Evolutionary conservation across 2,329 filamentous ascomycete species (phyloP), one percentile per base, ranked within the genome.

Genomic region (Pestalotiopsis sp.): DNA sequence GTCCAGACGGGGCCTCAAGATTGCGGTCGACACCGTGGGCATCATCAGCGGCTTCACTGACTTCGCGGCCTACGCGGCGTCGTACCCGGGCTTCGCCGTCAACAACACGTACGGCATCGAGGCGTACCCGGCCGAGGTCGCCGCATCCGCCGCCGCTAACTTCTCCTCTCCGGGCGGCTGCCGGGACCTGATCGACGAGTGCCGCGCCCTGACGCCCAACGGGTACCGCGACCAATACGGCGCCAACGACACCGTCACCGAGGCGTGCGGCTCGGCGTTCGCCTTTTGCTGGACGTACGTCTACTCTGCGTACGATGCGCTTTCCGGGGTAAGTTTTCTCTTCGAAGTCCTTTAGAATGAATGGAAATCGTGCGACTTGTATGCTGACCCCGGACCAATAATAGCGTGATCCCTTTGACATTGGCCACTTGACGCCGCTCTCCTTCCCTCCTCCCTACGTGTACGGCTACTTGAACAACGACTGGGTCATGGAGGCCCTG

Each of bases 31-130:
- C 14, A 88, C 91, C 0, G 79, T 94, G 0, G 91, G 91, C 31
- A 92, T 94, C 69, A 82, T 93, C 69, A 93, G 94, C 76, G 92
- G 91, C 14, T 88, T 90, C 72, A 82, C 94, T 45, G 92, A 94
- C 74, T 84, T 87, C 72, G 77, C 89, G 38, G 83, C 89, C 1
- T 90, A 94, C 78, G 82, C 82, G 2, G 85, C 86, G 2, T 87
- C 80, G 72, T 89, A 87, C 71, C 84, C 88, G 1, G 75, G 78
- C 9, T 91, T 90, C 76, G 87, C 87, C 13, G 83, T 84, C 69
- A 87, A 89, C 75, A 93, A 92, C 76, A 89, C 90, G 0, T 94
- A 92, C 75, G 88, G 85, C 9, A 85, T 92, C 68, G 75, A 87
- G 71, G 83, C 86, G 2, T 85, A 92, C 71, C 71, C 72, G 58